Conservation (phyloP, 768 basidiomycete genomes). For the Coprinopsis strossmayeri region DNA sequence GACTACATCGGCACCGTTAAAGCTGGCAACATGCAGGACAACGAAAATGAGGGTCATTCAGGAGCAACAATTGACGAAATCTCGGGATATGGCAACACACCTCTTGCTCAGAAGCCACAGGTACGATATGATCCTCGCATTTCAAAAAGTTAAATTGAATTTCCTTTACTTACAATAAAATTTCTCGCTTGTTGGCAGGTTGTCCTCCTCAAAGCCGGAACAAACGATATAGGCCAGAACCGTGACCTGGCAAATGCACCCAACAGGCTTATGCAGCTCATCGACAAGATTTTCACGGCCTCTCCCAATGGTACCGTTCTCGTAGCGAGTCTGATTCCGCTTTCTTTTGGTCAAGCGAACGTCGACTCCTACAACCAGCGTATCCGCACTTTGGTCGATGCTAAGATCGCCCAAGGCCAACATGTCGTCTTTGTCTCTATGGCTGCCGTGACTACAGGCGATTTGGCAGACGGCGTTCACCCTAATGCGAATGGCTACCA, state of each 20-base stretch:
- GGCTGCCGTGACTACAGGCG: background rate
- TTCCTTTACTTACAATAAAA: background rate
- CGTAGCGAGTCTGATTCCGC: conserved; percentile 5
- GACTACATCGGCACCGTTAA: conserved; percentile 10
- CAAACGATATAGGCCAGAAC: conserved; percentile 9
- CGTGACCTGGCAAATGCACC: conserved; percentile 7
- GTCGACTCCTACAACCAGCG: conserved; percentile 6
- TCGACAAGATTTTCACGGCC: conserved; percentile 12
- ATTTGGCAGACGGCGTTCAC: conserved; percentile 10
- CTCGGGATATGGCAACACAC: conserved; percentile 5
- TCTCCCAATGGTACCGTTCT: conserved; percentile 8
- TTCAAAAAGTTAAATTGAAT: background rate
- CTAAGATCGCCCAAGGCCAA: background rate
- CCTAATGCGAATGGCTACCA: conserved; percentile 9
- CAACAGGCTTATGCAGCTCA: conserved; percentile 4
- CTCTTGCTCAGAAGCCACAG: conserved; percentile 5
- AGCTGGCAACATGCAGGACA: conserved; percentile 9
- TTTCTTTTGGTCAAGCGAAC: conserved; percentile 6
- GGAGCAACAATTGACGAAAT: conserved; percentile 8
- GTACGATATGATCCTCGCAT: background rate
- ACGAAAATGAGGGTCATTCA: conserved; percentile 3
- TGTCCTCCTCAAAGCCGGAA: conserved; percentile 7
- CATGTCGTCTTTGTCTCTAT: conserved; percentile 8
- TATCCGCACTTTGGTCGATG: background rate
- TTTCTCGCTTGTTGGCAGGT: too few relatives aligned